These are phyloP conservation scores for Escovopsis sp. DNA, from an alignment of 2,329 filamentous ascomycete genomes.

Conservation along the genomic window DNA sequence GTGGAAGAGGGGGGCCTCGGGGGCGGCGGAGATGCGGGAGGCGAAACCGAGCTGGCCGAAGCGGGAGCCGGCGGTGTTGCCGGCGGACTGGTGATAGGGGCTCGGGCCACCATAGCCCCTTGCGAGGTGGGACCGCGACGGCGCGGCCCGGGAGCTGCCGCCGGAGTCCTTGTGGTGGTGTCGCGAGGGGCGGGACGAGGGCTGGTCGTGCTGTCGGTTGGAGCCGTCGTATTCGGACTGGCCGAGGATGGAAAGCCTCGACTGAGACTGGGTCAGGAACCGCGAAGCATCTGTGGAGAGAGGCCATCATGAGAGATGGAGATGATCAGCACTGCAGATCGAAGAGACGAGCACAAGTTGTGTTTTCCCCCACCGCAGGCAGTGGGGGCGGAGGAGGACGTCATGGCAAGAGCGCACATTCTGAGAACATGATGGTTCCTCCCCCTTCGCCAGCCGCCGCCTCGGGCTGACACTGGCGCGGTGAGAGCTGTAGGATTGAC, in stretches of 20 bases:
- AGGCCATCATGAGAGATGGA: neutral
- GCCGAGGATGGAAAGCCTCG: conserved; percentile 60
- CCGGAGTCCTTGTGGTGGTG: conserved; percentile 17
- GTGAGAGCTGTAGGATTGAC: conserved; percentile 1
- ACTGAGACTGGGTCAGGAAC: conserved; percentile 94
- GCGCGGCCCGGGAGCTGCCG: conserved; percentile 7
- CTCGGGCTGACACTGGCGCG: conserved; percentile 11
- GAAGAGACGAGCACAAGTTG: too few species aligned
- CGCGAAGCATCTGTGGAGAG: conserved; percentile 69
- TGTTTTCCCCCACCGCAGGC: neutral
- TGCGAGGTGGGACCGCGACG: conserved; percentile 27
- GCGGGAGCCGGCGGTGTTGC: conserved; percentile 45
- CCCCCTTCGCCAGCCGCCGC: conserved; percentile 18
- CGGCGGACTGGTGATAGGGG: conserved; percentile 54
- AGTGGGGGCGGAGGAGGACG: neutral
- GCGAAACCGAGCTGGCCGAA: conserved; percentile 61
- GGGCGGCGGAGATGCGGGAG: conserved; percentile 53
- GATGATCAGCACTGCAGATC: too few species aligned
- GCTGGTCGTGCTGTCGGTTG: conserved; percentile 17
- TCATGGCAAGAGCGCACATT: conserved; percentile 49
- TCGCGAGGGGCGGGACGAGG: conserved; percentile 19
- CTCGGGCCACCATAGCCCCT: conserved; percentile 44
- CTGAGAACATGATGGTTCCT: conserved; percentile 43
- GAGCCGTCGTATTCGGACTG: conserved; percentile 34
- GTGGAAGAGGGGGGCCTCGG: conserved; percentile 87